These are phyloP conservation scores for Ephemerocybe angulata DNA, from an alignment of 768 basidiomycete species.

Conservation along the genomic window DNA sequence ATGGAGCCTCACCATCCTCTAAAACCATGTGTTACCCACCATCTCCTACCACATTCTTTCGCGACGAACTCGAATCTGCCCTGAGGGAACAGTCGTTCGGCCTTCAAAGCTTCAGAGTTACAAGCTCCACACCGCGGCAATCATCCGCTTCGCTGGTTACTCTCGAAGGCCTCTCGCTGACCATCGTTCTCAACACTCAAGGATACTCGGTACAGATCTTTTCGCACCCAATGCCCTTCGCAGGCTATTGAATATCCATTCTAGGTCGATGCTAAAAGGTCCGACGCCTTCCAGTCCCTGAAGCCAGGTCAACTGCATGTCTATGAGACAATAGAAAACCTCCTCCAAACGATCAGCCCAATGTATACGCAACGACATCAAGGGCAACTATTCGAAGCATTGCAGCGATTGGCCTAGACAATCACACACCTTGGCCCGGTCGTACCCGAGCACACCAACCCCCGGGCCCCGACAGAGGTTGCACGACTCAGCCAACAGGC, in stretches of 20 bases:
- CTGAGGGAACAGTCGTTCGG: slow-evolving; percentile 59
- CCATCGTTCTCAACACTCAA: slow-evolving; percentile 44
- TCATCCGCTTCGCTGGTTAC: slow-evolving; percentile 53
- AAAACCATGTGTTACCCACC: slow-evolving; percentile 2
- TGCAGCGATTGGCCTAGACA: slow-evolving; percentile 37
- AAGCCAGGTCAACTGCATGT: slow-evolving; percentile 8
- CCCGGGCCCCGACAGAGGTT: too few relatives aligned
- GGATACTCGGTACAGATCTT: slow-evolving; percentile 51
- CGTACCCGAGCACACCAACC: neutral
- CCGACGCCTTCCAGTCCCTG: slow-evolving; percentile 11
- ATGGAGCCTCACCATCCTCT: neutral
- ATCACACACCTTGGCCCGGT: too few relatives aligned
- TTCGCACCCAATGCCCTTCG: neutral
- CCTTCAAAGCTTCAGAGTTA: slow-evolving; percentile 44
- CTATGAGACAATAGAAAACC: slow-evolving; percentile 60
- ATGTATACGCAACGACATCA: slow-evolving; percentile 46
- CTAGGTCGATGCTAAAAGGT: slow-evolving; percentile 20
- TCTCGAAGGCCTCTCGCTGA: slow-evolving; percentile 50
- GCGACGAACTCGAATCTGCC: slow-evolving; percentile 50
- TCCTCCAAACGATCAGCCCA: slow-evolving; percentile 54
- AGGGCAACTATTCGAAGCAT: slow-evolving; percentile 43
- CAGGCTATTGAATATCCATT: slow-evolving; percentile 13
- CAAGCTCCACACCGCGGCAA: slow-evolving; percentile 37
- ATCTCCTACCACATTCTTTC: slow-evolving; percentile 31
- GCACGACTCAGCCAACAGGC: too few relatives aligned